phyloP scores from a whole-genome alignment of 2,329 filamentous ascomycete genomes.

The Thelonectria discophora region DNA sequence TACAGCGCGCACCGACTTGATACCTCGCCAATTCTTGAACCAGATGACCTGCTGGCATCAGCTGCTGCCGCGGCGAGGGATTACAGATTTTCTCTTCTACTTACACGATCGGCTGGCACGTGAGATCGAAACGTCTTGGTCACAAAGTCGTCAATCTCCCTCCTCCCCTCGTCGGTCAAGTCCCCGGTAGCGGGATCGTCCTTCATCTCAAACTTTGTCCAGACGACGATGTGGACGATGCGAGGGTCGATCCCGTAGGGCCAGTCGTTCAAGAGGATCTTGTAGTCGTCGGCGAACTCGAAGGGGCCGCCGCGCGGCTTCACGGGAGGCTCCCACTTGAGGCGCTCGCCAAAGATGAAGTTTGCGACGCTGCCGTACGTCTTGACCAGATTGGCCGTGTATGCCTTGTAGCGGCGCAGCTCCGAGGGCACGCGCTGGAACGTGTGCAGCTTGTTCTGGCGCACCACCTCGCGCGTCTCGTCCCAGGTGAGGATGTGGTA shows the following conservation, averaged over 20 bases:
- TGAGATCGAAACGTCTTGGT: slow-evolving; percentile 68
- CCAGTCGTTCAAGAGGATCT: slow-evolving; percentile 90
- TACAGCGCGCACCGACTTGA: slow-evolving; percentile 87
- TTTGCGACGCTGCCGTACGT: slow-evolving; percentile 80
- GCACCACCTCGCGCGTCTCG: slow-evolving; percentile 70
- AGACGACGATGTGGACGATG: slow-evolving; percentile 88
- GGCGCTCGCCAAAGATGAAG: slow-evolving; percentile 75
- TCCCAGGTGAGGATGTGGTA: slow-evolving; percentile 75
- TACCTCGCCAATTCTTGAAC: slow-evolving; percentile 81
- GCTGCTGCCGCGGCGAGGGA: not conserved
- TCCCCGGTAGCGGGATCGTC: slow-evolving; percentile 73
- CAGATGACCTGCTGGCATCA: slow-evolving; percentile 46
- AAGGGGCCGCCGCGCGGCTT: slow-evolving; percentile 51
- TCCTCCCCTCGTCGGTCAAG: slow-evolving; percentile 69
- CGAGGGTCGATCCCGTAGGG: slow-evolving; percentile 83
- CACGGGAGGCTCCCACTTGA: slow-evolving; percentile 71
- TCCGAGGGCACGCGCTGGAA: slow-evolving; percentile 83
- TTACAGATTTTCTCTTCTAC: slow-evolving; percentile 33
- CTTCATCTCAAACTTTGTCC: slow-evolving; percentile 86
- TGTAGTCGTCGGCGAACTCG: slow-evolving; percentile 65
- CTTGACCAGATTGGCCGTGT: slow-evolving; percentile 68
- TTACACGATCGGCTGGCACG: slow-evolving; percentile 62
- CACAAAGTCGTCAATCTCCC: slow-evolving; percentile 77
- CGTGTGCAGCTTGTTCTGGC: slow-evolving; percentile 72
- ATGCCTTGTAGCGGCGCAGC: slow-evolving; percentile 79